A percentile compares a stretch with the other conserved stretches of the same genome.
Evolutionary conservation across 2,329 filamentous ascomycete species (phyloP).

Genomic region (Metarhizium album): DNA sequence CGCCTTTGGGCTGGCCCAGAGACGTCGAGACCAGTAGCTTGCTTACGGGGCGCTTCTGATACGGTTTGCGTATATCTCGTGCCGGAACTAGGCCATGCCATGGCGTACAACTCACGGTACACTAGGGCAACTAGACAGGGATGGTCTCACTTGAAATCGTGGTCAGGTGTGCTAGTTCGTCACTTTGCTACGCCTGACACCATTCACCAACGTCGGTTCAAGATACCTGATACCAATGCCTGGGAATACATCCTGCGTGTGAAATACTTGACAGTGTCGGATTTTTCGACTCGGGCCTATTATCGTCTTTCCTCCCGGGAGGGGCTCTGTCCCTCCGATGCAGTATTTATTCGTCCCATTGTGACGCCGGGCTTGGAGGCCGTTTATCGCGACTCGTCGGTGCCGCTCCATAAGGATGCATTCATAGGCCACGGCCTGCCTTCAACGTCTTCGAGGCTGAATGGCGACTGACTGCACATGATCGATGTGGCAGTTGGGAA

Average conservation of each 20-base stretch:
- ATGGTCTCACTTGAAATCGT: background rate
- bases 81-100: background rate
- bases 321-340: background rate
- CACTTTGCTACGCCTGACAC: background rate
- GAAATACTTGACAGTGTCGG: background rate
- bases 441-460: background rate
- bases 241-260: background rate
- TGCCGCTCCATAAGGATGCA: background rate
- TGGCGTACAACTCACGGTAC: background rate
- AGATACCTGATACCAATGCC: background rate
- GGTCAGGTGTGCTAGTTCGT: constrained; percentile 2
- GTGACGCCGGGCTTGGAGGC: background rate
- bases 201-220: background rate
- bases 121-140: background rate
- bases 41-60: constrained; percentile 3
- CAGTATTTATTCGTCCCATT: background rate
- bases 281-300: background rate
- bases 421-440: background rate
- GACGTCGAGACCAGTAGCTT: background rate
- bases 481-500: background rate
- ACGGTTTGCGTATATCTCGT: background rate
- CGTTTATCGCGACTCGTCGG: background rate
- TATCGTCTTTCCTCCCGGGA: background rate
- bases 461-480: background rate
- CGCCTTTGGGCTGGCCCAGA: background rate